Percentiles rank a stretch among this genome's conserved stretches.
Evolutionary conservation across 768 basidiomycete genomes (phyloP).

Genomic region (Phallus indusiatus): DNA sequence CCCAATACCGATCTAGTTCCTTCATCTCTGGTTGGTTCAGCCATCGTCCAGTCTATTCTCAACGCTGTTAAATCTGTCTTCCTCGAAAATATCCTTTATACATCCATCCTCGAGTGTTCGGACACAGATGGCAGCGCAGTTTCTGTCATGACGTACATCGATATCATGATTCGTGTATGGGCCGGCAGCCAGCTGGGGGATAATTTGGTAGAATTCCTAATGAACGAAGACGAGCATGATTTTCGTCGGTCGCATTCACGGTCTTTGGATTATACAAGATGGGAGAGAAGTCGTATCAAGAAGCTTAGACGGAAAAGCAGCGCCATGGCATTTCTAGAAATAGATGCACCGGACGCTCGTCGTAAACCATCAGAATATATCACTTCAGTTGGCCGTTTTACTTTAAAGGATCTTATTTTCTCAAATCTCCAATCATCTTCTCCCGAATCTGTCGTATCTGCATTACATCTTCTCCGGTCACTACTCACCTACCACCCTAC

Average conservation of each 20-base stretch:
- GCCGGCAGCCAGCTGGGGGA: conserved; percentile 58
- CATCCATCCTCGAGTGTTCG: conserved; percentile 88
- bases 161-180: conserved; percentile 74
- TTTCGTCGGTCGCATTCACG: conserved; percentile 32
- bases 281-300: conserved; percentile 29
- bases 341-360: conserved; percentile 62
- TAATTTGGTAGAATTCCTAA: conserved; percentile 66
- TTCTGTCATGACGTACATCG: conserved; percentile 92
- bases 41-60: conserved; percentile 76
- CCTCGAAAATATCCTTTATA: conserved; percentile 87
- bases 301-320: conserved; percentile 67
- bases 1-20: conserved; percentile 39
- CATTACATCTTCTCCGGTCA: conserved; percentile 72
- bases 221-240: conserved; percentile 79
- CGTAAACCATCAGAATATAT: conserved; percentile 71
- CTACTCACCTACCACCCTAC: conserved; percentile 63
- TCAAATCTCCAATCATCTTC: conserved; percentile 66
- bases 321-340: conserved; percentile 83
- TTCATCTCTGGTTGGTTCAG: conserved; percentile 60
- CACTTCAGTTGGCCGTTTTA: conserved; percentile 81
- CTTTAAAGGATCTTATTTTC: conserved; percentile 79
- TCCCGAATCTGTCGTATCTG: conserved; percentile 59
- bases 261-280: conserved; percentile 8
- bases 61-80: conserved; percentile 79
- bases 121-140: conserved; percentile 91